Conservation (phyloP, 2,329 filamentous ascomycete species). For the Phyllosticta citriasiana region DNA sequence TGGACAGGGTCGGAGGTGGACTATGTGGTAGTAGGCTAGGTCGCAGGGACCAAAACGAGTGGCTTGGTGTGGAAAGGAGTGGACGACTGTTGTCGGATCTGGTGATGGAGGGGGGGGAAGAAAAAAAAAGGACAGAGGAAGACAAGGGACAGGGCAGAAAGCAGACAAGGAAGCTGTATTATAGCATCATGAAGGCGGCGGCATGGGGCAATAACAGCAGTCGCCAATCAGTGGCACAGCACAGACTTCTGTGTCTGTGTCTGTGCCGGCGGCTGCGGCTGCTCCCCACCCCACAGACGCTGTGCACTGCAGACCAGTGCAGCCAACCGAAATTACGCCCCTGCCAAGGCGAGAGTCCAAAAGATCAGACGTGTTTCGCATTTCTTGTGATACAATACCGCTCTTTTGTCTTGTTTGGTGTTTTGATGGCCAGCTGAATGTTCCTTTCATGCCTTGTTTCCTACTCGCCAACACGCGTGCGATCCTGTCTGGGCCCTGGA, state of each 20-base stretch:
- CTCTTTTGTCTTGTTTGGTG: no score
- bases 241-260: neutral
- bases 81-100: slow-evolving; percentile 2
- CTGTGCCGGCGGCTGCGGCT: neutral
- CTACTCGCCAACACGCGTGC: no score
- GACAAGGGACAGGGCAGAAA: neutral
- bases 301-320: neutral
- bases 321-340: slow-evolving; percentile 8
- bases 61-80: slow-evolving; percentile 3
- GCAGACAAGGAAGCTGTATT: neutral
- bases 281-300: neutral
- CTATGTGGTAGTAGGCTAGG: slow-evolving; percentile 1
- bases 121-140: neutral
- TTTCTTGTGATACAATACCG: neutral
- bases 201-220: slow-evolving; percentile 1
- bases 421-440: no score
- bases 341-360: neutral
- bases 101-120: slow-evolving; percentile 4
- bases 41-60: slow-evolving; percentile 2
- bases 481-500: no score
- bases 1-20: neutral
- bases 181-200: neutral
- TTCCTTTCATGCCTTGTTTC: no score
- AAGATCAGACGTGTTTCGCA: neutral
- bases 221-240: neutral